Percentiles rank a stretch among this genome's conserved stretches.
These are phyloP conservation scores for Rhamnella rubrinervis DNA, from an alignment of 331 rosid species.

Conservation along the genomic window DNA sequence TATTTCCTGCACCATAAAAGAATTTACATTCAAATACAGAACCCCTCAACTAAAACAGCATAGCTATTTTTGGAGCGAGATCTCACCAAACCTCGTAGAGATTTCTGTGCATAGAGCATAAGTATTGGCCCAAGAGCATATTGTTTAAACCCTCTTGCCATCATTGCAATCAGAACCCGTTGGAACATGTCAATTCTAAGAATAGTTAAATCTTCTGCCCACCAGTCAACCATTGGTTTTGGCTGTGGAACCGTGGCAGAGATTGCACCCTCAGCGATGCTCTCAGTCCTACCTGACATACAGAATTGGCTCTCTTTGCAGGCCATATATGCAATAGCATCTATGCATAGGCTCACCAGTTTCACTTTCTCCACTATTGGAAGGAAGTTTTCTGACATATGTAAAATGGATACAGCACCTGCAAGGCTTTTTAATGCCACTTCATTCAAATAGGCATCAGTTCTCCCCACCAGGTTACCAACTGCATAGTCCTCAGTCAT, in stretches of 20 bases:
- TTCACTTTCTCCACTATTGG: conserved; percentile 75
- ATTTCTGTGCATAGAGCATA: conserved; percentile 97
- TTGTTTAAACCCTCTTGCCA: conserved; percentile 92
- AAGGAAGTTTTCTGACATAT: conserved; percentile 62
- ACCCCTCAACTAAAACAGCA: not conserved
- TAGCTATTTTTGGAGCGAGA: conserved; percentile 31
- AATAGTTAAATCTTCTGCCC: conserved; percentile 89
- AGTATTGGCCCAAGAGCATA: conserved; percentile 80
- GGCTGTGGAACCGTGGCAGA: conserved; percentile 46
- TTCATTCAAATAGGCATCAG: conserved; percentile 79
- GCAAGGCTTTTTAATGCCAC: conserved; percentile 71
- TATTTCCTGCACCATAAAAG: conserved; percentile 48
- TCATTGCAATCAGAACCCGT: conserved; percentile 84
- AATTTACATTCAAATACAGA: not conserved
- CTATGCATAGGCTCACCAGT: conserved; percentile 78
- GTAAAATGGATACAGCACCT: conserved; percentile 76
- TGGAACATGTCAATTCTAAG: conserved; percentile 91
- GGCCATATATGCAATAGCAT: conserved; percentile 70
- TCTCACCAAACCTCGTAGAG: conserved; percentile 99
- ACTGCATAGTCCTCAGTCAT: conserved; percentile 88
- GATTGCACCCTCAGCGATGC: conserved; percentile 29
- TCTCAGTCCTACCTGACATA: conserved; percentile 35
- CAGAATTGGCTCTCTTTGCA: conserved; percentile 75
- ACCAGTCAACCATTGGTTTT: conserved; percentile 77
- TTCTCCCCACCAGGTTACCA: conserved; percentile 74